Conservation (phyloP, 1,139 yeast species). For the Hanseniaspora sp. region DNA sequence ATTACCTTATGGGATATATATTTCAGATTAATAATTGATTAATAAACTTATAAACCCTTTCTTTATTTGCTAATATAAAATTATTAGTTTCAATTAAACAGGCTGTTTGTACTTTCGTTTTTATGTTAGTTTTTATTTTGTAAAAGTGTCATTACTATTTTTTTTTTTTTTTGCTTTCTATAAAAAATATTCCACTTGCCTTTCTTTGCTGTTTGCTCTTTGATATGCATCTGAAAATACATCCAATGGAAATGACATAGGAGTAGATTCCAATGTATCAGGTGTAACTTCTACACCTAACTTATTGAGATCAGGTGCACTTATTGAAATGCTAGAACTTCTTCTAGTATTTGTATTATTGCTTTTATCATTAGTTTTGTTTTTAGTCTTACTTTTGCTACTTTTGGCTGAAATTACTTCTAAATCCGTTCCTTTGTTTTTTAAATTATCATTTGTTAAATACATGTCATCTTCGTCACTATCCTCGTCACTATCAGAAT, state of each 20-base stretch:
- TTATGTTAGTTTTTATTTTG: too few species aligned
- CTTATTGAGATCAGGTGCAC: neutral
- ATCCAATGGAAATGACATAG: slow-evolving; percentile 19
- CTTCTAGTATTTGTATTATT: neutral
- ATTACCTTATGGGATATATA: too few species aligned
- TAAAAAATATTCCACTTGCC: slow-evolving; percentile 61
- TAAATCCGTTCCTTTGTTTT: neutral
- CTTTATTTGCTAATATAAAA: too few species aligned
- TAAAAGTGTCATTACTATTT: neutral
- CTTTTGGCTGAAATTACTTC: neutral
- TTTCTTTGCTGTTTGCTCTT: slow-evolving; percentile 28
- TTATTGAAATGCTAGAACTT: slow-evolving; percentile 1
- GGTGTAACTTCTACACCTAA: slow-evolving; percentile 5
- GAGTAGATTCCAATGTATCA: slow-evolving; percentile 5
- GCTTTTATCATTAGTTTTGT: slow-evolving; percentile 18
- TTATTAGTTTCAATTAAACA: too few species aligned
- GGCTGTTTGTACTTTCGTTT: too few species aligned
- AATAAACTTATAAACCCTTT: too few species aligned
- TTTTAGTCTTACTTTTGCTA: slow-evolving; percentile 20
- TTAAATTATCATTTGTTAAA: neutral
- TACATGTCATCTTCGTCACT: neutral
- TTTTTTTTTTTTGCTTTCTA: slow-evolving; percentile 24
- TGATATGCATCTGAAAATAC: slow-evolving; percentile 30
- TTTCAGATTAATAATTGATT: too few species aligned
- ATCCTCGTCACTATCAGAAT: slow-evolving; percentile 1